Evolutionary conservation across 768 basidiomycete species (phyloP).

Genomic region (Boletus rubropictus): DNA sequence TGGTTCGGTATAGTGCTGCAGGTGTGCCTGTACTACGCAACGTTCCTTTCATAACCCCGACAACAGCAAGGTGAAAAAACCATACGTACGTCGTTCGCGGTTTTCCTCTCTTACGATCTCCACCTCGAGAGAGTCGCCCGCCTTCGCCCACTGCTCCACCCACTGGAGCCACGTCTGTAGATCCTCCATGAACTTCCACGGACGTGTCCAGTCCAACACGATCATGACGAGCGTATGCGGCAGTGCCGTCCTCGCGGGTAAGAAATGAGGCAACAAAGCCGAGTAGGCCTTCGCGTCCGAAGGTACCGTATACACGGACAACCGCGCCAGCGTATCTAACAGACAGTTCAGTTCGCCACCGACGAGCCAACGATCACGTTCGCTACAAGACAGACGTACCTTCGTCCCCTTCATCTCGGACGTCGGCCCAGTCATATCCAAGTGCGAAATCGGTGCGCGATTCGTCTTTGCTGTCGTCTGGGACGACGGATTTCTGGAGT

Average conservation of each 20-base stretch:
- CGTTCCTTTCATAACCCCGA: background rate
- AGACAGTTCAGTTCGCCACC: background rate
- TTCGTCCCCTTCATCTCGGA: slow-evolving; percentile 91
- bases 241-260: slow-evolving; percentile 63
- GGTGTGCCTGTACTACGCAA: slow-evolving; percentile 69
- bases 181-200: slow-evolving; percentile 86
- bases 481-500: slow-evolving; percentile 54
- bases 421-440: slow-evolving; percentile 89
- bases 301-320: slow-evolving; percentile 89
- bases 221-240: slow-evolving; percentile 77
- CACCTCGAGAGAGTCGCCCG: slow-evolving; percentile 61
- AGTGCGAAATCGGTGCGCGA: slow-evolving; percentile 72
- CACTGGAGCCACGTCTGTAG: slow-evolving; percentile 79
- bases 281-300: slow-evolving; percentile 69
- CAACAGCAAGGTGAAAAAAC: background rate
- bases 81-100: slow-evolving; percentile 68
- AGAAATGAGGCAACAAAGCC: slow-evolving; percentile 67
- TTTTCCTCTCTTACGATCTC: slow-evolving; percentile 76
- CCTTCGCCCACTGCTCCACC: slow-evolving; percentile 77
- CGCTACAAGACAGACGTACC: slow-evolving; percentile 44
- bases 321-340: slow-evolving; percentile 78
- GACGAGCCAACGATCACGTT: background rate
- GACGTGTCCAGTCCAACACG: slow-evolving; percentile 91
- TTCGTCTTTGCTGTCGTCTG: slow-evolving; percentile 54
- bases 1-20: slow-evolving; percentile 89